Base-by-base conservation (phyloP, 192 early-diverging fungal genomes). In the Obelidium mucronatum region DNA sequence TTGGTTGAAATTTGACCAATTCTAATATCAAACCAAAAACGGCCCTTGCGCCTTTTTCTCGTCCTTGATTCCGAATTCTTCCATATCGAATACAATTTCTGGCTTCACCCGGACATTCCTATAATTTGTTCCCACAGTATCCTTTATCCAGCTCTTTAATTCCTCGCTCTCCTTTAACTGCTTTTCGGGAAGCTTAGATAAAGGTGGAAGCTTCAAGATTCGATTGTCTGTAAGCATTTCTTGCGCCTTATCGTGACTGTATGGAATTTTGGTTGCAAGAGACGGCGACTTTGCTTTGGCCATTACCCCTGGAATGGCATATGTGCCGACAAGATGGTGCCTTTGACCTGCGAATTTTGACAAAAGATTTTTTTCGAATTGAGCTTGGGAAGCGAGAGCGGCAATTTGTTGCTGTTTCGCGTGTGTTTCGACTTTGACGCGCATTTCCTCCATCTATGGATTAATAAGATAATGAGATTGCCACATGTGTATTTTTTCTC, bases 301-400 rank as follows among this genome's bases (percentile, higher is more conserved):
- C 53, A 78, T 75, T 28, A 87, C 76, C 17, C 86, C 86, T 3
- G 83, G 86, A 34, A 87, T 76, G 44, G 60, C 71, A 35, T 79
- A 58, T 8, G 86, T 87, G 24, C 86, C 81, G 1, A 84, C 28
- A 2, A 87, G 79, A 76, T 87, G 86, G 67, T 87, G 86, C 2
- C 69, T 53, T 28, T 58, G 79, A 55, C 76, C 75, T 22, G 83
- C 79, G 4, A 78, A 48, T 26, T 72, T 59, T 39, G 35, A 36
- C 2, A 77, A 33, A 24, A 81, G 56, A 40, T 72, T 74, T 48
- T 40, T 26, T 28, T 59, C 58, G 22, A 74, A 63, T 33, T 36
- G 22, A 28, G 30, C 26, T 30, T 61, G 40, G 42, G 64, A 37
- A 3, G 22, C 37, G 1, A 28, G 3, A 15, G 58, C 31, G 39